Base-by-base conservation (phyloP, 441 rosid genomes). In the Jatropha multifida region DNA sequence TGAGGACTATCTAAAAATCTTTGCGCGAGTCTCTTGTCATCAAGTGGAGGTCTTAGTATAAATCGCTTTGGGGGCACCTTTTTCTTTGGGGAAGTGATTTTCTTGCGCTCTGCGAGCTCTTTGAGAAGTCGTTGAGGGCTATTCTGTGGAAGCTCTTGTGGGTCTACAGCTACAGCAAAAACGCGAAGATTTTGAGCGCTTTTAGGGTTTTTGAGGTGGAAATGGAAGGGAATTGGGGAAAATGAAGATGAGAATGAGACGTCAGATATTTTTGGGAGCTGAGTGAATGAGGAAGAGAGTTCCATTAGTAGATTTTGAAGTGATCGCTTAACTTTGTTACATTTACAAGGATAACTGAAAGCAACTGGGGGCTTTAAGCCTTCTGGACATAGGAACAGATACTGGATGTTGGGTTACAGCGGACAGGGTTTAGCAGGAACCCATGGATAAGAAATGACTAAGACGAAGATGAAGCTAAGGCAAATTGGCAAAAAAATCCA, bases 121-220 rank as follows among this genome's bases (percentile, higher is more conserved):
- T 93, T 95, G 78, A 95, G 95, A 2, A 95, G 97, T 63, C 94
- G 81, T 64, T 92, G 96, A 2, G 99, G 99, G 83, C 92, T 93
- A 83, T 90, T 88, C 59, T 78, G 83, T 12, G 98, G 97, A 62
- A 85, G 85, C 0, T 85, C 87, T 66, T 88, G 86, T 20, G 93
- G 88, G 82, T 88, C 93, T 13, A 86, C 73, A 10, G 95, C 87
- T 4, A 90, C 90, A 0, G 90, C 86, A 46, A 71, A 76, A 51
- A 90, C 76, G 9, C 85, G 83, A 67, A 86, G 81, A 26, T 66
- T 82, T 40, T 59, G 83, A 42, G 84, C 69, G 58, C 67, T 78
- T 64, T 80, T 76, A 26, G 60, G 76, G 73, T 61, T 66, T 81
- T 86, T 83, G 58, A 72, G 81, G 56, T 77, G 85, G 78, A 72